These are phyloP conservation scores for Teunomyces panamensis DNA, from an alignment of 805 yeast genomes.

Conservation along the genomic window DNA sequence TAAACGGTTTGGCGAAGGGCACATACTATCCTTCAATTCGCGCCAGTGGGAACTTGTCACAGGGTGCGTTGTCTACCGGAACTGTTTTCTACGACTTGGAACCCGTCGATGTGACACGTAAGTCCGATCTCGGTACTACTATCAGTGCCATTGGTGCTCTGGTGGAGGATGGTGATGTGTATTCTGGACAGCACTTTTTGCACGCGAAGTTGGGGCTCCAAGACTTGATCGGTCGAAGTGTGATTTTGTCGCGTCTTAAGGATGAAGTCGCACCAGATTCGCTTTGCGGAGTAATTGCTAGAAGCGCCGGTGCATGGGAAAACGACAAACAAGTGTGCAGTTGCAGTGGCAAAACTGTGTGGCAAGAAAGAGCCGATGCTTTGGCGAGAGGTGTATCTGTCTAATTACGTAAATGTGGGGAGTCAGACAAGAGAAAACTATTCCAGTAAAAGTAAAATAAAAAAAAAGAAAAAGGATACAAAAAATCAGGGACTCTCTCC, in stretches of 20 bases:
- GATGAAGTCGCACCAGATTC: slow-evolving; percentile 42
- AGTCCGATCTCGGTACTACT: slow-evolving; percentile 23
- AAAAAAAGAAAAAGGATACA: neutral
- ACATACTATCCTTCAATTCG: slow-evolving; percentile 68
- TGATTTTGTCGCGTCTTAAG: slow-evolving; percentile 43
- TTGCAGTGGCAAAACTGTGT: slow-evolving; percentile 91
- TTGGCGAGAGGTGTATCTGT: slow-evolving; percentile 49
- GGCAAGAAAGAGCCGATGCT: slow-evolving; percentile 92
- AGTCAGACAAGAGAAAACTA: neutral
- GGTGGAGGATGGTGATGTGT: slow-evolving; percentile 13
- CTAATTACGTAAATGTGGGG: neutral
- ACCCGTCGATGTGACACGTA: slow-evolving; percentile 31
- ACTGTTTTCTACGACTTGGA: slow-evolving; percentile 42
- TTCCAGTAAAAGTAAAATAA: too few relatives aligned
- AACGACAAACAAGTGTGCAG: slow-evolving; percentile 90
- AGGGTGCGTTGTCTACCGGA: slow-evolving; percentile 71
- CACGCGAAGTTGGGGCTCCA: slow-evolving; percentile 46
- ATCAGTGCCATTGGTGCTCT: slow-evolving; percentile 37
- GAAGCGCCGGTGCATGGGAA: slow-evolving; percentile 97
- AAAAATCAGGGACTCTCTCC: neutral
- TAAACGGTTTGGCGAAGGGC: slow-evolving; percentile 68
- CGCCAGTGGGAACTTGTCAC: slow-evolving; percentile 69
- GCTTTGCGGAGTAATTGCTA: slow-evolving; percentile 84
- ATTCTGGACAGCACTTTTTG: slow-evolving; percentile 37
- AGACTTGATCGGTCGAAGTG: slow-evolving; percentile 70